These are phyloP conservation scores for Cucumis melo DNA, from an alignment of 306 rosid species.

Conservation along the genomic window DNA sequence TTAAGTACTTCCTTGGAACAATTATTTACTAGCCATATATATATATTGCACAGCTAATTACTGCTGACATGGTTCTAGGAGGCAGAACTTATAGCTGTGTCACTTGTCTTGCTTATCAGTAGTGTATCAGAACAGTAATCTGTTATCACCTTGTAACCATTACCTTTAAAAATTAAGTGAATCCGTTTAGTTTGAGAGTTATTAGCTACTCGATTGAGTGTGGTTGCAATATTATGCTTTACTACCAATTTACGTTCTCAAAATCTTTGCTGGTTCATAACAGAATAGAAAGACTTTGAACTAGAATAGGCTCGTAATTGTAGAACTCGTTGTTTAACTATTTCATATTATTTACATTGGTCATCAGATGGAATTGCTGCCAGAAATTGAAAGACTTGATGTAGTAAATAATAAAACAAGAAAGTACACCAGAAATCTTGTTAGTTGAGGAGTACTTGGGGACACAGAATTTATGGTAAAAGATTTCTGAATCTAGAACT, in stretches of 20 bases:
- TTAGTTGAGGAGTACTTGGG: not conserved
- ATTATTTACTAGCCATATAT: not conserved
- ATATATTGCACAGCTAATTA: not conserved
- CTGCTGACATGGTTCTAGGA: not conserved
- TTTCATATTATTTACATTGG: not conserved
- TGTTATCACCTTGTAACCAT: not conserved
- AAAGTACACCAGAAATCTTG: no score
- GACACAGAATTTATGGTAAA: not conserved
- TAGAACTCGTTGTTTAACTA: not conserved
- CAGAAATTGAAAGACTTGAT: not conserved
- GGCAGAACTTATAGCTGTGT: not conserved
- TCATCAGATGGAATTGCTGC: not conserved
- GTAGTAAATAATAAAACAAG: not conserved
- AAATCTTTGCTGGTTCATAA: not conserved
- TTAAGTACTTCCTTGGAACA: not conserved
- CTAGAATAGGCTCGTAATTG: not conserved
- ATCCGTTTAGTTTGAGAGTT: not conserved
- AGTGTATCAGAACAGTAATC: not conserved
- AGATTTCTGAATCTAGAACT: not conserved
- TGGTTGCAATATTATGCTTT: not conserved
- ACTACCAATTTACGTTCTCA: not conserved
- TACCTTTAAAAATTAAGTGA: not conserved
- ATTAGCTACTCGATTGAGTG: not conserved
- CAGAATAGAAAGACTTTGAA: not conserved
- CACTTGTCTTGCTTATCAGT: not conserved